A percentile compares a stretch with the other conserved stretches of the same genome.
Evolutionary conservation across 2,329 filamentous ascomycete species (phyloP).

Genomic region (Pseudogymnoascus sp.): DNA sequence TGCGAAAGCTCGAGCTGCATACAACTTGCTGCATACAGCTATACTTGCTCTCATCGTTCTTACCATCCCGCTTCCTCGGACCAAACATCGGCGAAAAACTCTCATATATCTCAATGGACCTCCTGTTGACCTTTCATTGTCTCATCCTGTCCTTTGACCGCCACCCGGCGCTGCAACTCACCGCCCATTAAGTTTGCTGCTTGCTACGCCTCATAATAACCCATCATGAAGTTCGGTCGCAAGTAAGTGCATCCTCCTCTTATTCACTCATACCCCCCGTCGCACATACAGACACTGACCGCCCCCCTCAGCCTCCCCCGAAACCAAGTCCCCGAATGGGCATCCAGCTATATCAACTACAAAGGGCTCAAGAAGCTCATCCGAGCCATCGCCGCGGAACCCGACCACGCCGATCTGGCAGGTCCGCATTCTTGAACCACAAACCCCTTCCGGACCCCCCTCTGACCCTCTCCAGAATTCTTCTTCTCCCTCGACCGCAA

Average conservation of each 20-base stretch:
- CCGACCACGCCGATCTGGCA: conserved; percentile 70
- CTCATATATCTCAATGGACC: conserved; percentile 7
- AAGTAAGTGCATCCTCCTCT: conserved; percentile 37
- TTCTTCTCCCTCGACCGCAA: conserved; percentile 96
- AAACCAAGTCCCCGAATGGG: conserved; percentile 84
- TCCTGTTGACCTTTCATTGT: background rate
- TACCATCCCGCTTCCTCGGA: background rate
- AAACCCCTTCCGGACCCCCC: conserved; percentile 22
- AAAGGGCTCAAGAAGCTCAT: conserved; percentile 92
- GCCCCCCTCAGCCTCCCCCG: conserved; percentile 53
- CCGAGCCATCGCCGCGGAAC: conserved; percentile 62
- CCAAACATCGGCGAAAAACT: background rate
- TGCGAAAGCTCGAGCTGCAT: background rate
- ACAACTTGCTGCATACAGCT: background rate
- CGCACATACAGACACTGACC: background rate
- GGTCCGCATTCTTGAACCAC: conserved; percentile 50
- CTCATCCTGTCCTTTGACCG: conserved; percentile 4
- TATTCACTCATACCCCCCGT: background rate
- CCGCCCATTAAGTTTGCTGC: background rate
- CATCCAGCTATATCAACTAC: conserved; percentile 78
- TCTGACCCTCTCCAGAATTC: conserved; percentile 62
- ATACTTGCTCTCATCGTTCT: background rate
- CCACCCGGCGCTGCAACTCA: background rate
- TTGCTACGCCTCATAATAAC: background rate
- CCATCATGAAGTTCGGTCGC: conserved; percentile 54